Evolutionary conservation across 2,329 filamentous ascomycete genomes (phyloP).

Genomic region (Trichoderma lentiforme): DNA sequence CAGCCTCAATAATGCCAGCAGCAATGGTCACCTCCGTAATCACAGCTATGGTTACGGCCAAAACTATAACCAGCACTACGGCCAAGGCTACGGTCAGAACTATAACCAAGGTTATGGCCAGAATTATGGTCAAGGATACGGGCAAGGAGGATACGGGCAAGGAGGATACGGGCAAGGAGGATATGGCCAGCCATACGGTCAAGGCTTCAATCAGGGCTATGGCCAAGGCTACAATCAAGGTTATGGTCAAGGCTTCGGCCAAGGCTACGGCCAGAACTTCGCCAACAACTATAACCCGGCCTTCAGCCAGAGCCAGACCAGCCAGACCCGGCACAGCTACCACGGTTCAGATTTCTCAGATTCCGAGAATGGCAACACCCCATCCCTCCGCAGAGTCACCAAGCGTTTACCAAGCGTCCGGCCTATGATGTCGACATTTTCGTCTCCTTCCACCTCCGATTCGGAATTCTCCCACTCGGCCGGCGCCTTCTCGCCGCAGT

Average conservation of each 20-base stretch:
- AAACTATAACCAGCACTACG: not conserved
- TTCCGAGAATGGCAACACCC: not conserved
- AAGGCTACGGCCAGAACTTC: not conserved
- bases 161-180: not conserved
- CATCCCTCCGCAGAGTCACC: conserved; percentile 17
- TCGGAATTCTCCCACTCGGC: conserved; percentile 9
- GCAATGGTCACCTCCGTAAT: not conserved
- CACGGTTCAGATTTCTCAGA: conserved; percentile 8
- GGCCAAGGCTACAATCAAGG: not conserved
- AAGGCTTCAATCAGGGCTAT: not conserved
- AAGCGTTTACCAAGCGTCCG: conserved; percentile 4
- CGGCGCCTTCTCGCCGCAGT: not conserved
- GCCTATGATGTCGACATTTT: not conserved
- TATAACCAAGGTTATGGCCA: not conserved
- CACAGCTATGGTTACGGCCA: not conserved
- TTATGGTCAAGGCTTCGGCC: not conserved
- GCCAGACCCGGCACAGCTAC: not conserved
- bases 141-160: not conserved
- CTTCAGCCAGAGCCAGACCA: conserved; percentile 5
- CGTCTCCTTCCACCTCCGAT: conserved; percentile 12
- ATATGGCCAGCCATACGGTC: not conserved
- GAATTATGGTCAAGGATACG: not conserved
- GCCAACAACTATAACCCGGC: not conserved
- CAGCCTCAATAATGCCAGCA: not conserved
- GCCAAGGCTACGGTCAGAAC: not conserved